These are phyloP conservation scores for Xylaria sp. DNA, from an alignment of 2,329 filamentous ascomycete genomes.

Conservation along the genomic window DNA sequence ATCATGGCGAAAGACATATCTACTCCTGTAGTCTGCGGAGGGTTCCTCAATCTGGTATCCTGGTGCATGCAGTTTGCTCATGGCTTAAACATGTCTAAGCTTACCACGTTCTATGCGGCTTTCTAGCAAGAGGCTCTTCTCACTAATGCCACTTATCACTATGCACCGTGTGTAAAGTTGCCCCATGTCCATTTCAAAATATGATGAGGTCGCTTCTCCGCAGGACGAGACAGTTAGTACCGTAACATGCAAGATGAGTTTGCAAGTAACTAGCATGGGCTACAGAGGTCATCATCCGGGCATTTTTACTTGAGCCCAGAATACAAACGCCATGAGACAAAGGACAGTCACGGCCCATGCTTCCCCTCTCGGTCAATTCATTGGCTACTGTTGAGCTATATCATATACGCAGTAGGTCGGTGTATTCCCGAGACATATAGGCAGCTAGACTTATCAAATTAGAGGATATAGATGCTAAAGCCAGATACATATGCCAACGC, in stretches of 20 bases:
- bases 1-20: neutral
- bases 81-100: neutral
- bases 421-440: slow-evolving; percentile 36
- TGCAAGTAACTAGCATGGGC: neutral
- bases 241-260: neutral
- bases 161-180: neutral
- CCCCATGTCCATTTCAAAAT: neutral
- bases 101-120: slow-evolving; percentile 1
- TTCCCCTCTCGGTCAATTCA: slow-evolving; percentile 11
- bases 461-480: neutral
- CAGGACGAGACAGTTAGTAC: neutral
- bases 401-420: slow-evolving; percentile 31
- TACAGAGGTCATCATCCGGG: neutral
- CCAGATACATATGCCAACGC: neutral
- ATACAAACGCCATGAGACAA: slow-evolving; percentile 40
- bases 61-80: neutral
- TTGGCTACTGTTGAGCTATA: slow-evolving; percentile 21
- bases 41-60: slow-evolving; percentile 6
- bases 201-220: neutral
- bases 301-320: slow-evolving; percentile 4
- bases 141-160: neutral
- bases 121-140: neutral
- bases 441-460: slow-evolving; percentile 4
- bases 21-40: neutral
- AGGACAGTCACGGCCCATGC: slow-evolving; percentile 24